These are phyloP conservation scores for Viola odorata DNA, from an alignment of 345 rosid genomes.

Conservation along the genomic window DNA sequence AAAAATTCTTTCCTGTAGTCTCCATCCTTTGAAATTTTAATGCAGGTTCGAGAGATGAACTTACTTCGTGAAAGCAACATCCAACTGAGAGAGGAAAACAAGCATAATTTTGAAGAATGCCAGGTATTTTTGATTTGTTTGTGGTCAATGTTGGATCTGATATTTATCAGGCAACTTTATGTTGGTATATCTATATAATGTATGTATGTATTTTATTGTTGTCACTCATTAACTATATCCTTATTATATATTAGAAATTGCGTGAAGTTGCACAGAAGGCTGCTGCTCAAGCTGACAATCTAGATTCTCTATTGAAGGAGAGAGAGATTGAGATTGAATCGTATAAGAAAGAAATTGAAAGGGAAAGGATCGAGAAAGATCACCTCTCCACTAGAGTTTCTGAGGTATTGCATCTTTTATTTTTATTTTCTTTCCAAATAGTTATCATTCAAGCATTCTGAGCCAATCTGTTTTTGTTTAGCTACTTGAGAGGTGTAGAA, in stretches of 20 bases:
- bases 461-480: slow-evolving; percentile 25
- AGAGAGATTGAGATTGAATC: slow-evolving; percentile 64
- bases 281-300: slow-evolving; percentile 44
- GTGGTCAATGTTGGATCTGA: slow-evolving; percentile 1
- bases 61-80: slow-evolving; percentile 91
- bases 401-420: slow-evolving; percentile 47
- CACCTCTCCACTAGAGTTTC: slow-evolving; percentile 55
- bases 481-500: slow-evolving; percentile 65
- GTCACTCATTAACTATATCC: slow-evolving; percentile 1
- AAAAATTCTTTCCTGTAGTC: neutral
- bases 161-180: neutral
- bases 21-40: neutral
- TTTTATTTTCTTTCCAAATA: slow-evolving; percentile 1
- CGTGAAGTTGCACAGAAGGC: slow-evolving; percentile 66
- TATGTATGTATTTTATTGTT: neutral
- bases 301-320: slow-evolving; percentile 47
- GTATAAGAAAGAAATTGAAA: slow-evolving; percentile 62
- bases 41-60: slow-evolving; percentile 81
- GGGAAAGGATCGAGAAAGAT: slow-evolving; percentile 54
- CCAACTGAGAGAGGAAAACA: slow-evolving; percentile 97
- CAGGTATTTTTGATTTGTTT: slow-evolving; percentile 39
- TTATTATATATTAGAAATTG: slow-evolving; percentile 44
- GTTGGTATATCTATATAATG: neutral
- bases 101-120: slow-evolving; percentile 92
- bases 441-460: slow-evolving; percentile 17